These are phyloP conservation scores for Lepidium didymum DNA, from an alignment of 345 rosid species.

Conservation along the genomic window DNA sequence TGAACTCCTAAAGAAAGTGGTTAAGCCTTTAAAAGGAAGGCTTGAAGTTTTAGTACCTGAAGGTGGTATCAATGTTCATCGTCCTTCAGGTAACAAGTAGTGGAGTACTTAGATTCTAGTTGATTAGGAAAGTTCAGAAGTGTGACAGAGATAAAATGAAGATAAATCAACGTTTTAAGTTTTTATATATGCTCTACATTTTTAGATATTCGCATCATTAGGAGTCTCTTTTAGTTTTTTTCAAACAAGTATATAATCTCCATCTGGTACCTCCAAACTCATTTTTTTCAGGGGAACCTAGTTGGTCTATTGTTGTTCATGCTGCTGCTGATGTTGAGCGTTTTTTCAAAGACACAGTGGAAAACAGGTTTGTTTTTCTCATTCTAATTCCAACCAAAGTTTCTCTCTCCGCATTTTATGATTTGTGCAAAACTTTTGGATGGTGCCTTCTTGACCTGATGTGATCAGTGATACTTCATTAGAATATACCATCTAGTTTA, in stretches of 20 bases:
- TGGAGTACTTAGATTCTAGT: neutral
- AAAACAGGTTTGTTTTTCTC: conserved; percentile 59
- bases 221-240: neutral
- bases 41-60: conserved; percentile 80
- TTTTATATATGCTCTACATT: neutral
- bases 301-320: conserved; percentile 61
- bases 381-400: neutral
- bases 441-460: neutral
- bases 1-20: conserved; percentile 60
- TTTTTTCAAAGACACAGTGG: conserved; percentile 81
- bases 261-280: neutral
- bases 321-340: conserved; percentile 61
- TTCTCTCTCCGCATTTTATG: neutral
- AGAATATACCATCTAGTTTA: neutral
- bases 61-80: conserved; percentile 60
- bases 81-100: conserved; percentile 42
- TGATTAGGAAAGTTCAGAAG: neutral
- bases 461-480: neutral
- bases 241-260: neutral
- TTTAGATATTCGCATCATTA: neutral
- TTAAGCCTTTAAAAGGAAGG: conserved; percentile 76
- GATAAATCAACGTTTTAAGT: neutral
- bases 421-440: neutral
- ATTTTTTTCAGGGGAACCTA: conserved; percentile 66
- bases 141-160: neutral